Conservation (phyloP, 2,329 filamentous ascomycete species). For the Zymoseptoria brevis region DNA sequence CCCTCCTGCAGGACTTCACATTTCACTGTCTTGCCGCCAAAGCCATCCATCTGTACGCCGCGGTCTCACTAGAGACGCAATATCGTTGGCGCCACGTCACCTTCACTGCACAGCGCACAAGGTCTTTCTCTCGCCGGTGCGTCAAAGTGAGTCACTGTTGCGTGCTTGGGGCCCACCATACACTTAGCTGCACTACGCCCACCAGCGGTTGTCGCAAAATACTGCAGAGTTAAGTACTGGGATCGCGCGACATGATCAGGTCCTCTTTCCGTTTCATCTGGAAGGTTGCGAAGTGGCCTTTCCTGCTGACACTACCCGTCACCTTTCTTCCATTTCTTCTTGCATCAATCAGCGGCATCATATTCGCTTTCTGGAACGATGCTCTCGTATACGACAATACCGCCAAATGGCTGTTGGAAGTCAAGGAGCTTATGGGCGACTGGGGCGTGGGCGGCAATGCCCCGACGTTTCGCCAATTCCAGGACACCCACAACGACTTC, state of each 20-base stretch:
- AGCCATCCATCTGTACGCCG: no score
- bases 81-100: no score
- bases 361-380: constrained; percentile 7
- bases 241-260: background rate
- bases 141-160: no score
- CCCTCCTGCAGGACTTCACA: no score
- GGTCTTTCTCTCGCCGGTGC: no score
- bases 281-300: constrained; percentile 4
- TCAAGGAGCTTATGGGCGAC: constrained; percentile 7
- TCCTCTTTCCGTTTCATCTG: background rate
- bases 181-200: no score
- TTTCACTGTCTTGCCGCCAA: no score
- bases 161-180: no score
- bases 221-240: no score
- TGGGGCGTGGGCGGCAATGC: constrained; percentile 11
- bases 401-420: constrained; percentile 10
- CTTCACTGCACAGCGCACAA: no score
- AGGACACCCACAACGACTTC: constrained; percentile 14
- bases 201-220: no score
- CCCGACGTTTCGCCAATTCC: constrained; percentile 11
- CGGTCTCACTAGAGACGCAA: no score
- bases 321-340: constrained; percentile 9
- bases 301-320: constrained; percentile 11
- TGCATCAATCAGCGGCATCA: constrained; percentile 4
- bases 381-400: constrained; percentile 5